These are phyloP conservation scores for Xylaria nigripes DNA, from an alignment of 495 filamentous ascomycete genomes.

Conservation along the genomic window DNA sequence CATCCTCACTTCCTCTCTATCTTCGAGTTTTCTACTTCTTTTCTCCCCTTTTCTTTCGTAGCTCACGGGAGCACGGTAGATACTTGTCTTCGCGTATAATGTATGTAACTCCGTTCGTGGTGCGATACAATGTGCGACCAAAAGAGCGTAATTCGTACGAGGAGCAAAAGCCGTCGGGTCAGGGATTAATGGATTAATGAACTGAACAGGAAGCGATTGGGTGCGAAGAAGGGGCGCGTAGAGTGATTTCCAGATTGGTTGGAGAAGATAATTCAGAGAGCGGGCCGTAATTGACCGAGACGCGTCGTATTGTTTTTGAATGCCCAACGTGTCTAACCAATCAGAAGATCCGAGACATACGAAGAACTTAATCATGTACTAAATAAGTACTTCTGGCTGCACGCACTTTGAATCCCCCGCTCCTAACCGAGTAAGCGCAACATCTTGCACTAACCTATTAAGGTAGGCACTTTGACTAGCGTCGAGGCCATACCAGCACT, in stretches of 20 bases:
- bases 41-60: background rate
- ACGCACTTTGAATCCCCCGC: background rate
- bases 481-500: background rate
- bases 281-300: slow-evolving; percentile 7
- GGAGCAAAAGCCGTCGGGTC: slow-evolving; percentile 21
- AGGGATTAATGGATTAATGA: slow-evolving; percentile 24
- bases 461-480: background rate
- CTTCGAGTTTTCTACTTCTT: background rate
- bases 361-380: background rate
- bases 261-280: slow-evolving; percentile 5
- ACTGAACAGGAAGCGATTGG: slow-evolving; percentile 19
- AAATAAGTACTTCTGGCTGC: background rate
- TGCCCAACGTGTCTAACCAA: slow-evolving; percentile 8
- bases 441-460: background rate
- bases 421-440: background rate
- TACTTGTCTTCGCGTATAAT: slow-evolving; percentile 4
- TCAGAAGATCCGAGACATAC: background rate
- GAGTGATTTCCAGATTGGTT: slow-evolving; percentile 23
- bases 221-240: slow-evolving; percentile 13
- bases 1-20: background rate
- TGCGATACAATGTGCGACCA: slow-evolving; percentile 11
- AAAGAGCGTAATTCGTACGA: slow-evolving; percentile 8
- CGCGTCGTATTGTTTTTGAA: slow-evolving; percentile 10
- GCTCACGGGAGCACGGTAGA: background rate
- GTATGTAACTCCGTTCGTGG: slow-evolving; percentile 5